Evolutionary conservation across 192 early-diverging fungal genomes (phyloP), one percentile per base, ranked within the genome.

Genomic region (Gaertneriomyces semiglobifer): DNA sequence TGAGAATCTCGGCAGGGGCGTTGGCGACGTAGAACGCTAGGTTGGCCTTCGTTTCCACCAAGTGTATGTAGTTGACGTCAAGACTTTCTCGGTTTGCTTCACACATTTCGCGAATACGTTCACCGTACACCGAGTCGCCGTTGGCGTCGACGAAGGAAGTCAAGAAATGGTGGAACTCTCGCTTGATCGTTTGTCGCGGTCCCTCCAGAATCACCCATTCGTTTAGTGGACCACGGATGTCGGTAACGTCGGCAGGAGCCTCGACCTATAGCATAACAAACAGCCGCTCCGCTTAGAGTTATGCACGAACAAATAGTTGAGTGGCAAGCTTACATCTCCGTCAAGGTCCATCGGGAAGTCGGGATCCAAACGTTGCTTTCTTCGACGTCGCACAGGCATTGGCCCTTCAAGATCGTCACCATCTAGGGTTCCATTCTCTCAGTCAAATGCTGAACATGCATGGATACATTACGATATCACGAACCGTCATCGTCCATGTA

Each of bases 101-200:
- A 75, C 93, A 92, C 82, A 98, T 87, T 46, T 83, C 82, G 51
- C 88, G 81, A 71, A 98, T 96, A 18, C 90, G 81, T 68, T 94
- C 88, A 65, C 93, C 94, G 62, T 98, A 98, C 6, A 98, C 89
- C 16, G 92, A 94, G 39, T 88, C 88, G 62, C 92, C 93, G 41
- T 89, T 77, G 41, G 89, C 88, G 58, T 92, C 87, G n/a, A 89
- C 85, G 72, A 84, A 96, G 7, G 89, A 91, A 11, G 89, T 82
- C 45, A 98, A 76, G 70, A 98, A 98, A 58, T 88, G 83, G 20
- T 86, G 84, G 79, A 98, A 96, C 70, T 95, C 92, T 43, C 88
- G 78, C 60, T 85, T 83, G 42, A 96, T 92, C 9, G 90, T 87
- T 65, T 87, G 85, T 4, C 92, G 86, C 4, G 92, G 88, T 3